Evolutionary conservation across 2,329 filamentous ascomycete genomes (phyloP), one percentile per base, ranked within the genome.

Genomic region (Thelonectria rubi): DNA sequence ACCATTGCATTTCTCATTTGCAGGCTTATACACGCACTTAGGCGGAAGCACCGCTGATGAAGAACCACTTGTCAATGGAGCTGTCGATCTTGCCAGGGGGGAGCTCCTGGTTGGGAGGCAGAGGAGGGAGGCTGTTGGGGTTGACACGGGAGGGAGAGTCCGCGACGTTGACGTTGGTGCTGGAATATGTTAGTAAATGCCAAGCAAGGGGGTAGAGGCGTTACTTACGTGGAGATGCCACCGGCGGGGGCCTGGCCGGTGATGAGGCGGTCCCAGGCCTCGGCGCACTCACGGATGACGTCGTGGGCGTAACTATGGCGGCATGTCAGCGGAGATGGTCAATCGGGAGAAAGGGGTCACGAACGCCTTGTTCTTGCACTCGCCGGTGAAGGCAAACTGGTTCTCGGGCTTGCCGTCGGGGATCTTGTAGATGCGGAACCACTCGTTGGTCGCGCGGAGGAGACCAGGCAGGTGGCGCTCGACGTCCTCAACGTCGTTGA

Each of bases 361-460:
- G 69, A 72, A 93, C 91, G 91, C 93, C 89, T 94, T 97, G 90
- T 99, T 99, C 91, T 99, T 99, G 92, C 94, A 98, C 87, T 99
- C 95, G 85, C 95, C 95, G 63, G 94, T 97, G 86, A 99, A 99
- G 75, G 95, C 95, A 78, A 99, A 99, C 85, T 98, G 95, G 89
- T 99, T 99, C 91, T 99, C 95, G 75, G 94, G 94, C 93, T 99
- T 99, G 86, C 95, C 95, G 78, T 99, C 95, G 78, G 95, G 95
- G 82, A 99, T 99, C 88, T 99, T 99, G 91, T 99, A 99, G 88
- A 99, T 99, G 81, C 95, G 93, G 93, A 99, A 99, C 95, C 95
- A 99, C 86, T 99, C 95, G 78, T 99, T 99, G 78, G 94, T 98
- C 77, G 95, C 95, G 72, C 95, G 91, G 79, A 99, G 88, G 63